These are phyloP conservation scores for Selenicereus undatus DNA, from an alignment of 148 eudicot genomes.

Conservation along the genomic window DNA sequence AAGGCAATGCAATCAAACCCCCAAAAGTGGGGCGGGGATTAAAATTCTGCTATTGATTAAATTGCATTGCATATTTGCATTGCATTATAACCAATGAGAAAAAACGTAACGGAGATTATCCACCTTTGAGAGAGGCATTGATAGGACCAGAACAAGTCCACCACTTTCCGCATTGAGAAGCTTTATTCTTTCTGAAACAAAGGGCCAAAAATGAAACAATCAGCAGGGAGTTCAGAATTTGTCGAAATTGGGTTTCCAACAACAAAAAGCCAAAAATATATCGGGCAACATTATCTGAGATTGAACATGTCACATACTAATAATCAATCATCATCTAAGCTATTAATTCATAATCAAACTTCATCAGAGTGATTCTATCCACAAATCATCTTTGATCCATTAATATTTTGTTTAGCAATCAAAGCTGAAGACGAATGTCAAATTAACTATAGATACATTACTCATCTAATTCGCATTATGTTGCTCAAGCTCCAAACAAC, in stretches of 20 bases:
- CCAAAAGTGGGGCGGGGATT: background rate
- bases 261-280: background rate
- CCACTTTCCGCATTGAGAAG: background rate
- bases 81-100: background rate
- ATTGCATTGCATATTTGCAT: background rate
- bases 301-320: background rate
- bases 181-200: background rate
- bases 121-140: slow-evolving; percentile 2
- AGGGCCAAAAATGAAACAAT: background rate
- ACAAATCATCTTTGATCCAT: background rate
- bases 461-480: background rate
- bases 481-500: background rate
- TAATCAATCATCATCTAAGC: background rate
- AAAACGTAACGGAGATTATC: background rate
- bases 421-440: background rate
- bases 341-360: background rate
- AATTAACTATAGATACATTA: background rate
- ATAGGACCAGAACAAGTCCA: slow-evolving; percentile 5
- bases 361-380: background rate
- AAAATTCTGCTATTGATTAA: background rate
- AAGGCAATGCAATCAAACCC: background rate
- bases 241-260: background rate
- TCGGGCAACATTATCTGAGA: background rate
- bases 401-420: background rate
- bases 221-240: background rate